Evolutionary conservation across 2,329 filamentous ascomycete genomes (phyloP).

Genomic region (Aspergillus chevalieri): DNA sequence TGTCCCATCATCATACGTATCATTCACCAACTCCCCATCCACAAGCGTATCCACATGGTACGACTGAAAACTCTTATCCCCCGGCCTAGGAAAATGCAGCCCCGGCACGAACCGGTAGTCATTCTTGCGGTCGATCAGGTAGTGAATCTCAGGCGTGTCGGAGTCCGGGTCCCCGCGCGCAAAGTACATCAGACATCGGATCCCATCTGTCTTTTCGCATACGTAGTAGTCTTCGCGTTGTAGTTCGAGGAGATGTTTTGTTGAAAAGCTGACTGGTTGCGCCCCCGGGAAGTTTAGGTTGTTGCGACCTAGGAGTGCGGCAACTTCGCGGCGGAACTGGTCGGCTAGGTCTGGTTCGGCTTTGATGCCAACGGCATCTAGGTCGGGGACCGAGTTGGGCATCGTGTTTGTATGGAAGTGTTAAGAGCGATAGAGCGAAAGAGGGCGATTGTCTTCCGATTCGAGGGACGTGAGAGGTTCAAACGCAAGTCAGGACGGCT

Average conservation of each 20-base stretch:
- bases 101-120: constrained; percentile 82
- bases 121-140: constrained; percentile 96
- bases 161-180: constrained; percentile 52
- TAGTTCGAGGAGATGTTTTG: constrained; percentile 75
- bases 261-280: constrained; percentile 87
- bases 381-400: constrained; percentile 36
- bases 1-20: constrained; percentile 62
- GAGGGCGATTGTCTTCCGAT: neutral
- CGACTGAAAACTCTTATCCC: constrained; percentile 51
- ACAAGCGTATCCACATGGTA: constrained; percentile 79
- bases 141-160: constrained; percentile 65
- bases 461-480: neutral
- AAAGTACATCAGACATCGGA: constrained; percentile 90
- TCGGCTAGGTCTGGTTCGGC: constrained; percentile 56
- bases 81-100: constrained; percentile 73
- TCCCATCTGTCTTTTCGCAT: constrained; percentile 96
- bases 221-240: constrained; percentile 85
- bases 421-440: constrained; percentile 1
- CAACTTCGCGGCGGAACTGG: constrained; percentile 66
- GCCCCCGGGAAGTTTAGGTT: constrained; percentile 74
- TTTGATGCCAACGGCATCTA: constrained; percentile 52
- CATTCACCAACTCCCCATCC: constrained; percentile 89
- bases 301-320: constrained; percentile 64
- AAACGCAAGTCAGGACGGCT: constrained; percentile 2
- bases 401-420: constrained; percentile 15